Evolutionary conservation across 139 green algal species (phyloP).

Genomic region (Micromonas commoda): DNA sequence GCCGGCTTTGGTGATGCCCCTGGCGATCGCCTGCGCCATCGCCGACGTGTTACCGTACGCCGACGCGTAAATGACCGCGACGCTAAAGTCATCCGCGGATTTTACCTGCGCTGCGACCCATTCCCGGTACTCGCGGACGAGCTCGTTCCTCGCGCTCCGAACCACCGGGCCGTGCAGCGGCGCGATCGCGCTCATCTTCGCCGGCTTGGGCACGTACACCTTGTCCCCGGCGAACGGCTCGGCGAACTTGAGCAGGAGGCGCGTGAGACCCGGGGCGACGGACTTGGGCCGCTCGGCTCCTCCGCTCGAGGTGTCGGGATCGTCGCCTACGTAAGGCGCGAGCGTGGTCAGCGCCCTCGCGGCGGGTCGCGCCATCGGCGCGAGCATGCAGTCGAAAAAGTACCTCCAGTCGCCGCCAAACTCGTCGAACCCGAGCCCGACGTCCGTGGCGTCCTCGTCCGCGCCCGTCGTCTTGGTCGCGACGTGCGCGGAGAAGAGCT

Average conservation of each 20-base stretch:
- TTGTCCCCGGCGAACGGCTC: neutral
- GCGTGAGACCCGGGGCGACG: slow-evolving; percentile 24
- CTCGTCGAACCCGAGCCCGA: neutral
- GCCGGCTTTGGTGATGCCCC: slow-evolving; percentile 74
- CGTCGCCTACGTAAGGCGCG: neutral
- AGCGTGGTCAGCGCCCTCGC: slow-evolving; percentile 16
- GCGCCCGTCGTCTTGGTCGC: slow-evolving; percentile 24
- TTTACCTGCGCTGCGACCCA: slow-evolving; percentile 49
- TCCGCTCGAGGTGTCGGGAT: slow-evolving; percentile 34
- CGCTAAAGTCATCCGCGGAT: neutral
- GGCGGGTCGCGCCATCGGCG: slow-evolving; percentile 61
- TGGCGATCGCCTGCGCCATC: slow-evolving; percentile 79
- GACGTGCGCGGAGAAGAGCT: slow-evolving; percentile 80
- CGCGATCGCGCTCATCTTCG: slow-evolving; percentile 7
- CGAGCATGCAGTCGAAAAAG: slow-evolving; percentile 95
- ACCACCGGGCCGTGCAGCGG: slow-evolving; percentile 85
- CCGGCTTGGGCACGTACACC: neutral
- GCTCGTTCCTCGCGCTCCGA: slow-evolving; percentile 48
- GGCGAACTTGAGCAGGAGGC: slow-evolving; percentile 23
- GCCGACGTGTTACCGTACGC: slow-evolving; percentile 93
- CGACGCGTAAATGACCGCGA: slow-evolving; percentile 83
- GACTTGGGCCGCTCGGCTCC: slow-evolving; percentile 33
- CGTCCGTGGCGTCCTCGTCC: neutral
- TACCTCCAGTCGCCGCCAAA: slow-evolving; percentile 65
- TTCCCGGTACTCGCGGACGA: slow-evolving; percentile 61